phyloP scores from a whole-genome alignment of 768 basidiomycete genomes.

The Russula sp. region DNA sequence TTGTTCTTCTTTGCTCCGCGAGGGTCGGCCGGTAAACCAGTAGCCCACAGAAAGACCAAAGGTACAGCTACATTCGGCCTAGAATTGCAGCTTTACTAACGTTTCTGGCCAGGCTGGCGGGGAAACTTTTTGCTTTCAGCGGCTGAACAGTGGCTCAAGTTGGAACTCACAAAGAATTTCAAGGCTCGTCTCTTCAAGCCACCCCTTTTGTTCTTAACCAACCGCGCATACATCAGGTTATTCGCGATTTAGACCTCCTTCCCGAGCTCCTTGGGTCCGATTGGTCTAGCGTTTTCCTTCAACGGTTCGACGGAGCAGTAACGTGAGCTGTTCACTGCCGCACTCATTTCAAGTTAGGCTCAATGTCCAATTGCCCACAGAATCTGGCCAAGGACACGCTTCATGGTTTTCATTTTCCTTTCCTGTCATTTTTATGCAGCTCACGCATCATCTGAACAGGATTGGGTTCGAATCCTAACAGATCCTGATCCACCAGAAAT shows the following conservation, averaged over 20 bases:
- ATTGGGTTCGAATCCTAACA: conserved; percentile 48
- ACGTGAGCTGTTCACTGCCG: conserved; percentile 49
- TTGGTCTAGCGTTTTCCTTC: conserved; percentile 95
- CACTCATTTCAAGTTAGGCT: background rate
- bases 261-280: conserved; percentile 92
- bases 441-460: conserved; percentile 11
- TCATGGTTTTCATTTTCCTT: conserved; percentile 45
- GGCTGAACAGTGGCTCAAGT: conserved; percentile 90
- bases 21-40: conserved; percentile 87
- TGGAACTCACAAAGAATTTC: conserved; percentile 96
- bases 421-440: conserved; percentile 9
- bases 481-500: conserved; percentile 81
- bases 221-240: conserved; percentile 46
- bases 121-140: conserved; percentile 92
- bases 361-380: conserved; percentile 32
- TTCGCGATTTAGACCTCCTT: conserved; percentile 91
- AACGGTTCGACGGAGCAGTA: conserved; percentile 83
- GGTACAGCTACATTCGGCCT: conserved; percentile 36
- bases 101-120: conserved; percentile 65
- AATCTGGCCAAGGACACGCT: conserved; percentile 79
- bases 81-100: background rate
- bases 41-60: conserved; percentile 91
- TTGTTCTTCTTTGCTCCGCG: conserved; percentile 91
- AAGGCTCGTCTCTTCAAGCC: conserved; percentile 41
- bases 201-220: background rate